Evolutionary conservation across 2,329 filamentous ascomycete species (phyloP).

Genomic region (Curvularia verruculosa): DNA sequence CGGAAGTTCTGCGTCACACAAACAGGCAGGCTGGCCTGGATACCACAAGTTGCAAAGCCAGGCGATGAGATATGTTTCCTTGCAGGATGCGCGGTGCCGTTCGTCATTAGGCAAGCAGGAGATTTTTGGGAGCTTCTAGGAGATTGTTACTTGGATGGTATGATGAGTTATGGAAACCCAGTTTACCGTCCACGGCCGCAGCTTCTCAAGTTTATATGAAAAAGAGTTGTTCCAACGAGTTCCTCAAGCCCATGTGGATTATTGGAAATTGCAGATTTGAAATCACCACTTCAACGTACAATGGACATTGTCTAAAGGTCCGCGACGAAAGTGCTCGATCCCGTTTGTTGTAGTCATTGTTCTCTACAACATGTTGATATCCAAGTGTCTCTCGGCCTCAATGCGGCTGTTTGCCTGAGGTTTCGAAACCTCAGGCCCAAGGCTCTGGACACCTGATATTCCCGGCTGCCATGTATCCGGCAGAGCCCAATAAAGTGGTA

Average conservation of each 20-base stretch:
- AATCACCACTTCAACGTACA: neutral
- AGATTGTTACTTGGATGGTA: slow-evolving; percentile 30
- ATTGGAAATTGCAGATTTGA: neutral
- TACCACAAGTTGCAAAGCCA: slow-evolving; percentile 9
- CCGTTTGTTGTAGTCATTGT: neutral
- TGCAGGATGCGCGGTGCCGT: slow-evolving; percentile 17
- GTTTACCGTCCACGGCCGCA: neutral
- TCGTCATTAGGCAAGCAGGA: slow-evolving; percentile 13
- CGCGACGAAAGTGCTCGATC: neutral
- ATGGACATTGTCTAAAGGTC: too few species aligned
- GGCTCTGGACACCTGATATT: slow-evolving; percentile 13
- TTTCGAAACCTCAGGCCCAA: slow-evolving; percentile 31
- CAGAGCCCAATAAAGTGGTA: neutral
- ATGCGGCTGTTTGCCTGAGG: slow-evolving; percentile 16
- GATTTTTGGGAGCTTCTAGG: slow-evolving; percentile 9
- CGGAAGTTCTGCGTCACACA: slow-evolving; percentile 8
- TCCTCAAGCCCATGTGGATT: neutral
- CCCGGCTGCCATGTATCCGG: neutral
- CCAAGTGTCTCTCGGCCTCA: neutral
- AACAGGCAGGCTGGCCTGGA: slow-evolving; percentile 10
- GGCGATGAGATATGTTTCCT: slow-evolving; percentile 18
- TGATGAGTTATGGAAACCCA: neutral
- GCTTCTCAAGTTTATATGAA: neutral
- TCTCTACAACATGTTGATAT: neutral
- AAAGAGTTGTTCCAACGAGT: neutral